Conservation (phyloP, 345 rosid genomes). For the Citrus glauca region DNA sequence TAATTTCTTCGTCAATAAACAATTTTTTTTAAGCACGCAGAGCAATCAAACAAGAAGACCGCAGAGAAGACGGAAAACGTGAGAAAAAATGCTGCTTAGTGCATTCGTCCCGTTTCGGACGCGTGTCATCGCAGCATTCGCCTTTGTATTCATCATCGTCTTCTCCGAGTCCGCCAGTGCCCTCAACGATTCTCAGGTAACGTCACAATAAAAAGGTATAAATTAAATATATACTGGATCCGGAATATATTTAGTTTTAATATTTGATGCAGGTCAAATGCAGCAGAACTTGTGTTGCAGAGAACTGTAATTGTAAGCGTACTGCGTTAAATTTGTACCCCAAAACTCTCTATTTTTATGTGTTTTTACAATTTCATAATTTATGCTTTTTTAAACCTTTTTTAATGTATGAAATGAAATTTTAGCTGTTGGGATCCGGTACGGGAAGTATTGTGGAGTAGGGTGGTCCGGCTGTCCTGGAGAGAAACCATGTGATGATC, state of each 20-base stretch:
- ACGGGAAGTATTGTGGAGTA: constrained; percentile 92
- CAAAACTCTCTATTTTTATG: neutral
- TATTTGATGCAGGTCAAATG: constrained; percentile 46
- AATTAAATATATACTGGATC: neutral
- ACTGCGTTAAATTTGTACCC: neutral
- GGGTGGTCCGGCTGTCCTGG: constrained; percentile 89
- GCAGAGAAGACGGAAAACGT: neutral
- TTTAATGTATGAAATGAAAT: neutral
- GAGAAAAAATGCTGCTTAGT: constrained; percentile 16
- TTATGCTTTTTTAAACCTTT: neutral
- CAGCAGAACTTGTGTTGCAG: constrained; percentile 64
- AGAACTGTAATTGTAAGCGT: constrained; percentile 61
- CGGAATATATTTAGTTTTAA: neutral
- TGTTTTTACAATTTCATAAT: neutral
- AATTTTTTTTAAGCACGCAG: no score
- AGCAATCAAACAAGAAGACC: neutral
- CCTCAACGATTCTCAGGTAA: constrained; percentile 44
- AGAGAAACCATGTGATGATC: constrained; percentile 82
- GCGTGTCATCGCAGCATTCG: constrained; percentile 24
- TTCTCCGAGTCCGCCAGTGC: constrained; percentile 28
- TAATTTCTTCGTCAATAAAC: neutral
- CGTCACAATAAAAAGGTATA: neutral
- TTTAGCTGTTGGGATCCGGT: constrained; percentile 65
- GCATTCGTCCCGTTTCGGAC: constrained; percentile 10
- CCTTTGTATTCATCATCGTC: constrained; percentile 27